Evolutionary conservation across 805 yeast species (phyloP).

Genomic region (Metschnikowia vanudenii): DNA sequence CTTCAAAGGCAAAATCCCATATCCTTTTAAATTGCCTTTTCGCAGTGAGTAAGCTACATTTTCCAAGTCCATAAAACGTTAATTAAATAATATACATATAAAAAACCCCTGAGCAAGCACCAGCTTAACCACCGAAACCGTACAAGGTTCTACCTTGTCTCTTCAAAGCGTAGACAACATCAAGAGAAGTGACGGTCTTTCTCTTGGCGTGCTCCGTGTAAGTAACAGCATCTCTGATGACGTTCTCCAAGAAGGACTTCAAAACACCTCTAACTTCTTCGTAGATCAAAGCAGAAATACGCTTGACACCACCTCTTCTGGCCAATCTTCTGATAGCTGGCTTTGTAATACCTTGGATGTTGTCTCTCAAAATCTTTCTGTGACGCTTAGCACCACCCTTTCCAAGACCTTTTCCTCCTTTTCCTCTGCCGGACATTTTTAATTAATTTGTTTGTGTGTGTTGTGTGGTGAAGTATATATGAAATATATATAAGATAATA

Average conservation of each 20-base stretch:
- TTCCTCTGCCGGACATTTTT: slow-evolving; percentile 97
- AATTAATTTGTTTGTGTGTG: no score
- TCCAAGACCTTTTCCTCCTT: slow-evolving; percentile 99
- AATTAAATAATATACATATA: slow-evolving; percentile 12
- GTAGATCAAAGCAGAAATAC: slow-evolving; percentile 97
- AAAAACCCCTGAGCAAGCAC: slow-evolving; percentile 14
- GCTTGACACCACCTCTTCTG: slow-evolving; percentile 99
- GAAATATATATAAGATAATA: no score
- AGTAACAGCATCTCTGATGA: slow-evolving; percentile 98
- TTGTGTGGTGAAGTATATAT: no score
- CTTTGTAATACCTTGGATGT: slow-evolving; percentile 99
- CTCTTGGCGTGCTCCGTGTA: slow-evolving; percentile 99
- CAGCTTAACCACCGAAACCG: slow-evolving; percentile 94
- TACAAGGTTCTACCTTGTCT: slow-evolving; percentile 99
- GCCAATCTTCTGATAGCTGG: slow-evolving; percentile 99
- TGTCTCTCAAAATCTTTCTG: slow-evolving; percentile 98
- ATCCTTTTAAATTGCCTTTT: no score
- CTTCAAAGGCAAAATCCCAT: no score
- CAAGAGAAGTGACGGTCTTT: slow-evolving; percentile 98
- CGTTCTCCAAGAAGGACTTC: slow-evolving; percentile 93
- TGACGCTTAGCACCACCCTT: slow-evolving; percentile 99
- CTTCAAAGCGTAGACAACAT: slow-evolving; percentile 98
- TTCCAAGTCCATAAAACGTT: no score
- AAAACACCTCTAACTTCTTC: slow-evolving; percentile 98
- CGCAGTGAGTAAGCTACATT: no score